phyloP scores from a whole-genome alignment of 1,284 basidiomycete species.

The Ustilago bromivora region DNA sequence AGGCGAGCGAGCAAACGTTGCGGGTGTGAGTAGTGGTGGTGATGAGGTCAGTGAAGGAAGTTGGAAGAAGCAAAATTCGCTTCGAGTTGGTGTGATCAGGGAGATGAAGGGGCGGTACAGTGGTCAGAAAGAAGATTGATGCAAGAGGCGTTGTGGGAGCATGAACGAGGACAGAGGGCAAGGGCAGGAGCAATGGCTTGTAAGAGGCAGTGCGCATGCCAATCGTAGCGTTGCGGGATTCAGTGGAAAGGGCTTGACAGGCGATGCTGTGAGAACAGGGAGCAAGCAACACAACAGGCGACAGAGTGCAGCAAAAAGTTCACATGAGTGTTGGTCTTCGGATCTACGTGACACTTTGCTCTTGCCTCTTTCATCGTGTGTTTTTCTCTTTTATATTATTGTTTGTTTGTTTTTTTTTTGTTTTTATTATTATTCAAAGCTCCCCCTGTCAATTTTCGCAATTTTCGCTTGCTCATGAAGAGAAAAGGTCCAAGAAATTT shows the following conservation, averaged over 20 bases:
- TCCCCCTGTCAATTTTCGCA: neutral
- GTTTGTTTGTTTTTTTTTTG: constrained; percentile 1
- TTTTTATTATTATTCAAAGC: constrained; percentile 2
- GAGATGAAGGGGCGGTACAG: neutral
- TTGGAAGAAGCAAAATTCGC: neutral
- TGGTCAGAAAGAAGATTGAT: constrained; percentile 2
- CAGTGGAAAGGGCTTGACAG: too few species aligned
- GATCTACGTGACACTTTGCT: constrained; percentile 9
- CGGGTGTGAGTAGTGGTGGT: neutral
- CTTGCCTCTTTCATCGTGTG: neutral
- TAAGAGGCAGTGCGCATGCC: constrained; percentile 17
- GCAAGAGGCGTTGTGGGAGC: neutral
- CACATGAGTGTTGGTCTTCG: constrained; percentile 17
- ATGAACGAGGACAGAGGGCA: neutral
- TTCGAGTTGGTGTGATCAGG: neutral
- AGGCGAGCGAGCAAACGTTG: neutral
- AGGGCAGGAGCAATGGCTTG: neutral
- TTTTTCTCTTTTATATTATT: neutral
- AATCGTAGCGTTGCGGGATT: neutral
- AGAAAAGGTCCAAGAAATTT: constrained; percentile 5
- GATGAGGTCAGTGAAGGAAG: neutral
- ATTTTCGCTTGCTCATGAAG: neutral
- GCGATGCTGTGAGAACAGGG: neutral
- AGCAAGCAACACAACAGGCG: neutral
- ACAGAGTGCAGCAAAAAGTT: neutral